Conservation (phyloP, 202 grass and related monocot genomes). For the Carex sylvatica region DNA sequence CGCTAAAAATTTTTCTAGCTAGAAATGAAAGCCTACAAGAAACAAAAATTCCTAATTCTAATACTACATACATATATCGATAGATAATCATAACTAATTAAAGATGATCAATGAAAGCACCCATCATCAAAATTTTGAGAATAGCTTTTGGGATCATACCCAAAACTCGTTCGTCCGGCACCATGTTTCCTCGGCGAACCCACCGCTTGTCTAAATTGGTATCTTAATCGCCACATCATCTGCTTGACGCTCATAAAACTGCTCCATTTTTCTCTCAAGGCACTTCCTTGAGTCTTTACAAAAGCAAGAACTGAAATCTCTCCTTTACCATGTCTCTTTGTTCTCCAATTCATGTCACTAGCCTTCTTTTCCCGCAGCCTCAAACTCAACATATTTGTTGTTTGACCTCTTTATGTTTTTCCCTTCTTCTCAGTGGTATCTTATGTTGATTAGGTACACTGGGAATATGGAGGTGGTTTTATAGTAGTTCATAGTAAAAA, state of each 20-base stretch:
- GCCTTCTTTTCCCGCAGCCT: background rate
- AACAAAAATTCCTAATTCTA: background rate
- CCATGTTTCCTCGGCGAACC: background rate
- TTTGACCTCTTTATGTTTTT: background rate
- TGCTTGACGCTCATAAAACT: slow-evolving; percentile 26
- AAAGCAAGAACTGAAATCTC: background rate
- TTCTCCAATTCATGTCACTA: background rate
- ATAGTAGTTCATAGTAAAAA: background rate
- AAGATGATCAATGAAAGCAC: background rate
- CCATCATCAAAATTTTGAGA: slow-evolving; percentile 62
- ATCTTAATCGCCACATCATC: slow-evolving; percentile 37
- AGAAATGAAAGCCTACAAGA: background rate
- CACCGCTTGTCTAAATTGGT: background rate
- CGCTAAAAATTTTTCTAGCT: background rate
- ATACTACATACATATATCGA: background rate
- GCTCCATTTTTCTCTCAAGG: background rate
- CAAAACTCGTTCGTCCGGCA: slow-evolving; percentile 19
- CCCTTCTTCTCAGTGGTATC: background rate
- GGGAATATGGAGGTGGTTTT: background rate
- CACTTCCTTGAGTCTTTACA: slow-evolving; percentile 1
- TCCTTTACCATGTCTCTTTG: background rate
- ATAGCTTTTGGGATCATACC: slow-evolving; percentile 55
- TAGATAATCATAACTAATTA: background rate
- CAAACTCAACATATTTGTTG: slow-evolving; percentile 8
- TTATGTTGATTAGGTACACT: background rate